Percentiles rank a stretch among this genome's conserved stretches.
Conservation (phyloP, 495 filamentous ascomycete genomes). For the Ramalina intermedia region DNA sequence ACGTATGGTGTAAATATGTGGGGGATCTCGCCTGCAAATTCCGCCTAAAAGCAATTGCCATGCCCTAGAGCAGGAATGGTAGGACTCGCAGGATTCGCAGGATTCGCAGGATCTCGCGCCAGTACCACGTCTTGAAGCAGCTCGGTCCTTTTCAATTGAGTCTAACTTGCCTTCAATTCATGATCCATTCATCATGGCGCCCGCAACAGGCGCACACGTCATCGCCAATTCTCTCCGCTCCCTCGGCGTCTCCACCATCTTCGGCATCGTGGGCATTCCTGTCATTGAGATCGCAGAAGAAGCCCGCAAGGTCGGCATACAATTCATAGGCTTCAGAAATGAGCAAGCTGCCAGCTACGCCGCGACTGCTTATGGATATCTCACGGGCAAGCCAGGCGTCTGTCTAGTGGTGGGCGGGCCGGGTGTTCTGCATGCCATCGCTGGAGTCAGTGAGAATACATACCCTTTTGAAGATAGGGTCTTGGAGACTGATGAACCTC, state of each 20-base stretch:
- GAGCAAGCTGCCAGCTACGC: conserved; percentile 53
- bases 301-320: conserved; percentile 45
- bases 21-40: too few species aligned
- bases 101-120: too few species aligned
- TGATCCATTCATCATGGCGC: conserved; percentile 18
- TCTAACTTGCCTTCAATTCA: neutral
- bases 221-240: conserved; percentile 43
- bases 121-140: too few species aligned
- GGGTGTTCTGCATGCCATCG: conserved; percentile 47
- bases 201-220: conserved; percentile 37
- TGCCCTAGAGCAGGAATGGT: too few species aligned
- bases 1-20: too few species aligned
- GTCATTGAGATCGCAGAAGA: conserved; percentile 52
- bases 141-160: neutral
- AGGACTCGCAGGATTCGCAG: too few species aligned
- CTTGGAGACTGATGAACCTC: neutral
- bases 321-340: conserved; percentile 52
- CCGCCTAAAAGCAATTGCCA: too few species aligned
- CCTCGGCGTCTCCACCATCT: conserved; percentile 43
- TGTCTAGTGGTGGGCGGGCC: conserved; percentile 53
- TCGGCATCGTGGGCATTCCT: conserved; percentile 52
- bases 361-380: conserved; percentile 48
- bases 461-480: conserved; percentile 13
- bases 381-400: conserved; percentile 46
- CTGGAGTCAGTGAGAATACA: conserved; percentile 24